Conservation (phyloP, 371 early-diverging fungal species). For the Actinomortierella wolfii region DNA sequence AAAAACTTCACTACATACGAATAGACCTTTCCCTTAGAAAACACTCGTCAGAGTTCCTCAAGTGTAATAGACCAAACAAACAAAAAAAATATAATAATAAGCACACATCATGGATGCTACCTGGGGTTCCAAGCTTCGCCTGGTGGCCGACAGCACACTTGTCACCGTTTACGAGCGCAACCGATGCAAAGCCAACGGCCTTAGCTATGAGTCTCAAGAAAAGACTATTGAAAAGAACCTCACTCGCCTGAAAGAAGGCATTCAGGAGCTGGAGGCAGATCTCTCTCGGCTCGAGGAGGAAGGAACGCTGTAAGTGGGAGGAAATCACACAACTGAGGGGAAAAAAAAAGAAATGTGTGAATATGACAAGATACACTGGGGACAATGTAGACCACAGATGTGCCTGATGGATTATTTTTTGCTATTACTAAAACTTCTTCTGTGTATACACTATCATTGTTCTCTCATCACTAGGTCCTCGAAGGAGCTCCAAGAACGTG, state of each 20-base stretch:
- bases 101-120: slow-evolving; percentile 54
- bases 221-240: slow-evolving; percentile 60
- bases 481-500: slow-evolving; percentile 52
- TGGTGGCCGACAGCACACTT: slow-evolving; percentile 67
- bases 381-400: slow-evolving; percentile 9
- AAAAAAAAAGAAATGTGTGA: neutral
- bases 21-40: no score
- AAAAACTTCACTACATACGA: no score
- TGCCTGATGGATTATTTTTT: slow-evolving; percentile 11
- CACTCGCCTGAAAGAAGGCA: slow-evolving; percentile 57
- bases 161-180: slow-evolving; percentile 66
- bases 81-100: neutral
- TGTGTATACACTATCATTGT: neutral
- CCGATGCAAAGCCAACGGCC: slow-evolving; percentile 58
- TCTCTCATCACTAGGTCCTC: slow-evolving; percentile 48
- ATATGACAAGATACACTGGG: neutral
- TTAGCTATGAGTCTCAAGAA: slow-evolving; percentile 65
- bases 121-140: slow-evolving; percentile 56
- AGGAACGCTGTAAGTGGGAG: slow-evolving; percentile 52
- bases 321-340: neutral
- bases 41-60: no score
- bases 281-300: slow-evolving; percentile 66
- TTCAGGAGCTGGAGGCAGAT: slow-evolving; percentile 60
- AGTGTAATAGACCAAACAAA: no score
- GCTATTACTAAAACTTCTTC: neutral